Conservation (phyloP, 176 grass and related monocot species). For the Hyparrhenia diplandra region DNA sequence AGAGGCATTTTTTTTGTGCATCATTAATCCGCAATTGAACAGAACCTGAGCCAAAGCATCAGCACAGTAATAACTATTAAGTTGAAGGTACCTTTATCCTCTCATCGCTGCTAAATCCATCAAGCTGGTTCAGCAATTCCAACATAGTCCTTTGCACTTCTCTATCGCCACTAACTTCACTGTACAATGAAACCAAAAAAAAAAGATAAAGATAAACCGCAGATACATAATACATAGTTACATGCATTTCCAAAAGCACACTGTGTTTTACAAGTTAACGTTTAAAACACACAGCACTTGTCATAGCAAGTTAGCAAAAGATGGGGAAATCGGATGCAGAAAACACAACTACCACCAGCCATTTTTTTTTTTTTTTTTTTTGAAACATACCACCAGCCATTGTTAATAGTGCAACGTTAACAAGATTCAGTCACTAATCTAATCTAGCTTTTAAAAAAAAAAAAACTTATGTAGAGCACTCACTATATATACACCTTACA, state of each 20-base stretch:
- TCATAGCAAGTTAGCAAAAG: not conserved
- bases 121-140: constrained; percentile 78
- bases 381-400: not conserved
- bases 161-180: constrained; percentile 79
- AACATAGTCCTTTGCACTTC: constrained; percentile 84
- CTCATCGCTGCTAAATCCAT: constrained; percentile 81
- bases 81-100: constrained; percentile 55
- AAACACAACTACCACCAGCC: not conserved
- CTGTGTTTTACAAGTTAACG: not conserved
- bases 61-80: not conserved
- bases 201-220: not conserved
- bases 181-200: constrained; percentile 16
- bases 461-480: not conserved
- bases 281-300: not conserved
- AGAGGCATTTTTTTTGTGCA: not conserved
- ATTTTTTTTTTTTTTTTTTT: too few relatives aligned
- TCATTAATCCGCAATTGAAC: not conserved
- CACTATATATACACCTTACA: not conserved
- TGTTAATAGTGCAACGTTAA: not conserved
- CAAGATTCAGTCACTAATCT: not conserved
- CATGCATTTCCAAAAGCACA: not conserved
- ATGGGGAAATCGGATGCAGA: not conserved
- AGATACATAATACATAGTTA: not conserved
- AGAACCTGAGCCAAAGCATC: not conserved
- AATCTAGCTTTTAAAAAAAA: not conserved